A percentile compares a stretch with the other conserved stretches of the same genome.
These are phyloP conservation scores for Quercus phellos DNA, from an alignment of 331 rosid species.

Conservation along the genomic window DNA sequence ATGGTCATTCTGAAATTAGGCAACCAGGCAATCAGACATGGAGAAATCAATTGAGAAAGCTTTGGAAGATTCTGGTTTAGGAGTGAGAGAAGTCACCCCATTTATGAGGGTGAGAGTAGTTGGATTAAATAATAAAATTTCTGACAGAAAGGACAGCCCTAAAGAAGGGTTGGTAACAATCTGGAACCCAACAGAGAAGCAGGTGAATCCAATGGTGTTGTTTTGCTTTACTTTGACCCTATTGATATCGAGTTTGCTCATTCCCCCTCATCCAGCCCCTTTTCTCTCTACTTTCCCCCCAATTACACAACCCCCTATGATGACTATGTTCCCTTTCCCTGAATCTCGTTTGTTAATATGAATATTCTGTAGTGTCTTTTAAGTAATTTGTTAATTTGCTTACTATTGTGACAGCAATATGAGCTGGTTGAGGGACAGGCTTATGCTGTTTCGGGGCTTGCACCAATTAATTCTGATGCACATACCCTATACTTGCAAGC, in stretches of 20 bases:
- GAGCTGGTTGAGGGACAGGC: slow-evolving; percentile 85
- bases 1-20: slow-evolving; percentile 43
- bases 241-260: not conserved
- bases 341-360: not conserved
- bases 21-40: slow-evolving; percentile 58
- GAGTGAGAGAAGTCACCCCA: slow-evolving; percentile 62
- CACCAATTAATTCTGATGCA: slow-evolving; percentile 49
- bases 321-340: not conserved
- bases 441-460: slow-evolving; percentile 67
- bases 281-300: not conserved
- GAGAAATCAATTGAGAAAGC: slow-evolving; percentile 72
- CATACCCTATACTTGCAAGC: slow-evolving; percentile 60
- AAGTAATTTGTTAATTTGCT: slow-evolving; percentile 14
- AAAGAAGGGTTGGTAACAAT: slow-evolving; percentile 77
- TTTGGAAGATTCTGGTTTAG: slow-evolving; percentile 64
- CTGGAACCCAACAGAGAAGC: slow-evolving; percentile 84
- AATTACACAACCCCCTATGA: not conserved
- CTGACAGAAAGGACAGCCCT: slow-evolving; percentile 30
- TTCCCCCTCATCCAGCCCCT: not conserved
- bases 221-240: not conserved
- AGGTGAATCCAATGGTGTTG: slow-evolving; percentile 32
- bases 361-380: slow-evolving; percentile 3
- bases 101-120: slow-evolving; percentile 76
- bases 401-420: slow-evolving; percentile 43
- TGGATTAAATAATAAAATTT: slow-evolving; percentile 52